Conservation (phyloP, 148 eudicot species). For the Camellia lanceoleosa region DNA sequence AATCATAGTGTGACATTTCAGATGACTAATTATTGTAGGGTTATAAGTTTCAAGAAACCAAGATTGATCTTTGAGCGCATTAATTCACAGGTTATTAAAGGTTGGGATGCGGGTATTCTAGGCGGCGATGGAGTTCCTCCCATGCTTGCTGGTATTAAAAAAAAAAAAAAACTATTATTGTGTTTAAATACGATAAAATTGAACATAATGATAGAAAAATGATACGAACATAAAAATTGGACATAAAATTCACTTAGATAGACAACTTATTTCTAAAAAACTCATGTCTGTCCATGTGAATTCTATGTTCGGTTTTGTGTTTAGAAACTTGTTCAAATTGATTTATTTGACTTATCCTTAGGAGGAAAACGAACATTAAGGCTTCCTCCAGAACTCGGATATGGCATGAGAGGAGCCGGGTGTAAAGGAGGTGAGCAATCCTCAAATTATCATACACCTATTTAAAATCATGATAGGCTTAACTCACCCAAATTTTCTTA, state of each 20-base stretch:
- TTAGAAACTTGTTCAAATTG: too few species aligned
- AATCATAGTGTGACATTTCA: neutral
- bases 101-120: conserved; percentile 88
- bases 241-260: too few species aligned
- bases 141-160: conserved; percentile 71
- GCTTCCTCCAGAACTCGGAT: conserved; percentile 79
- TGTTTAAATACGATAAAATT: neutral
- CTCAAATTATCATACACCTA: neutral
- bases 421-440: conserved; percentile 71
- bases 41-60: neutral
- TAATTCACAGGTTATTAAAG: conserved; percentile 72
- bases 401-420: conserved; percentile 87
- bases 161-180: neutral
- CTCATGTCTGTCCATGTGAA: too few species aligned
- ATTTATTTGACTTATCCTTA: conserved; percentile 8
- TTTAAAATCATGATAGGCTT: too few species aligned
- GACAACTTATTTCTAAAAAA: too few species aligned
- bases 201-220: neutral
- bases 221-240: too few species aligned
- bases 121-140: conserved; percentile 88
- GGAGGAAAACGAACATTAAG: conserved; percentile 76
- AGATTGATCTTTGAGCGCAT: neutral
- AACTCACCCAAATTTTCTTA: neutral
- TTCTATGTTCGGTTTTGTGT: too few species aligned
- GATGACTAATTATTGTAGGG: too few species aligned